These are phyloP conservation scores for Trichoderma semiorbis DNA, from an alignment of 2,329 filamentous ascomycete species.

Conservation along the genomic window DNA sequence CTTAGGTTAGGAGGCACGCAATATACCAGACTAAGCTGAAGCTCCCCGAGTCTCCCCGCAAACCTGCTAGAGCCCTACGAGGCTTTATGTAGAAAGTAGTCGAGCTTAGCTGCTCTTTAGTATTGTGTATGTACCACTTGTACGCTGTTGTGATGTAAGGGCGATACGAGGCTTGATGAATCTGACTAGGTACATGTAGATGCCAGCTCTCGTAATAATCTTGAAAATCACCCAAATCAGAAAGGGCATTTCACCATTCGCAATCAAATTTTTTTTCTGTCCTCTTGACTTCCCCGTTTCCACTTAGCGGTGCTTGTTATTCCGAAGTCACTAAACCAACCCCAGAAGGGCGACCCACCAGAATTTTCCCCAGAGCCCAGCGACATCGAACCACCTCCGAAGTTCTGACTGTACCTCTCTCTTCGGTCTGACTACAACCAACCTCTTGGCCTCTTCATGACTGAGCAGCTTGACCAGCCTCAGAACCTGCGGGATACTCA, in stretches of 20 bases:
- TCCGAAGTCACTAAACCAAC: constrained; percentile 3
- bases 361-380: constrained; percentile 10
- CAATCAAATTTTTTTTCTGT: not conserved
- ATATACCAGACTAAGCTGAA: not conserved
- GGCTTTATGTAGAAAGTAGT: not conserved
- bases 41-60: not conserved
- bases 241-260: not conserved
- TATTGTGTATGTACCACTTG: not conserved
- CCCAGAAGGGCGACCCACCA: constrained; percentile 3
- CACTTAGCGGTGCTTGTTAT: not conserved
- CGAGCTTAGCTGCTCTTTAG: not conserved
- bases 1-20: not conserved
- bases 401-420: constrained; percentile 9
- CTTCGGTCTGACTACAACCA: constrained; percentile 7
- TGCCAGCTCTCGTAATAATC: not conserved
- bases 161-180: not conserved
- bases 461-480: not conserved
- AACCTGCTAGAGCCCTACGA: not conserved
- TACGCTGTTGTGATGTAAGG: not conserved
- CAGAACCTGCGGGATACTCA: not conserved
- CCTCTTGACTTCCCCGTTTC: not conserved
- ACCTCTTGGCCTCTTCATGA: not conserved
- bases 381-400: constrained; percentile 14
- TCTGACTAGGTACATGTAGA: not conserved
- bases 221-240: not conserved